Conservation (phyloP, 148 eudicot genomes). For the Arctostaphylos glauca region DNA sequence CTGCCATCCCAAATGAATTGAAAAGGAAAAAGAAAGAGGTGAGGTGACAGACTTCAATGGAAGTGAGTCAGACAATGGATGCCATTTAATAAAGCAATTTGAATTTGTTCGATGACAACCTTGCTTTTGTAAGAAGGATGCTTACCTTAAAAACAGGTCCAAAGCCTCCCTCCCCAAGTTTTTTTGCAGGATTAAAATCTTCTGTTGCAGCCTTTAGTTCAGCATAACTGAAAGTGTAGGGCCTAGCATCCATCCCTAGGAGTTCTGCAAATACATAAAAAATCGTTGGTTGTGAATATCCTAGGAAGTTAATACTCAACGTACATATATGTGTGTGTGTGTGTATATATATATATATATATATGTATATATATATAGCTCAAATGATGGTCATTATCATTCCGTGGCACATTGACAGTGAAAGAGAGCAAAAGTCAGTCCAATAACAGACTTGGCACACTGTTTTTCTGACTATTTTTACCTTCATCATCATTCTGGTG, state of each 20-base stretch:
- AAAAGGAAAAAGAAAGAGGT: not conserved
- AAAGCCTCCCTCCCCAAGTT: slow-evolving; percentile 73
- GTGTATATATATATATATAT: no score
- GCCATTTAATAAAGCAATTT: not conserved
- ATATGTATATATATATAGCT: not conserved
- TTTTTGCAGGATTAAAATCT: slow-evolving; percentile 47
- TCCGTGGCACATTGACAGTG: no score
- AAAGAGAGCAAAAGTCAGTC: no score
- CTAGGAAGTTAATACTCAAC: not conserved
- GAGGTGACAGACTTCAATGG: not conserved
- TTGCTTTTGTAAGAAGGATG: not conserved
- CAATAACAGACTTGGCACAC: no score
- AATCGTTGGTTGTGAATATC: not conserved
- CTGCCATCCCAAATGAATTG: not conserved
- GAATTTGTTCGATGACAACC: not conserved
- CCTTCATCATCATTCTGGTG: slow-evolving; percentile 51
- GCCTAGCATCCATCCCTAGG: slow-evolving; percentile 55
- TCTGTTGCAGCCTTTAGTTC: slow-evolving; percentile 71
- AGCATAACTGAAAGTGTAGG: slow-evolving; percentile 57
- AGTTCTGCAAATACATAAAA: slow-evolving; percentile 38
- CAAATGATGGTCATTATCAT: not conserved
- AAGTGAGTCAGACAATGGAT: not conserved
- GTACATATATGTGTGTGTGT: no score
- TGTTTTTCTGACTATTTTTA: slow-evolving; percentile 24
- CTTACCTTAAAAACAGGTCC: slow-evolving; percentile 67